Conservation (phyloP, 306 rosid genomes). For the Lathyrus oleraceus region DNA sequence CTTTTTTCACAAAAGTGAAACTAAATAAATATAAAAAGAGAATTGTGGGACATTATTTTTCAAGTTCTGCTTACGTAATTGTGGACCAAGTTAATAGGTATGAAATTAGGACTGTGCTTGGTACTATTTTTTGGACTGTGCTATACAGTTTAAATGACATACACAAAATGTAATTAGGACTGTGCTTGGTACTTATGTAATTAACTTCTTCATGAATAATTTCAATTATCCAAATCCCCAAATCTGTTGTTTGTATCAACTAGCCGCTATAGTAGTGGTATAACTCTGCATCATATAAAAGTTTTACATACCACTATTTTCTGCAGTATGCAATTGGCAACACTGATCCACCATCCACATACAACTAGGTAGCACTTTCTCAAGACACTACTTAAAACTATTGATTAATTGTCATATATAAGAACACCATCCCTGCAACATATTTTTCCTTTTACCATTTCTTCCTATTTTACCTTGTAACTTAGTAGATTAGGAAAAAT, state of each 20-base stretch:
- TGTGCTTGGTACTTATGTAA: too few species aligned
- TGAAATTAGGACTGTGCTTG: too few species aligned
- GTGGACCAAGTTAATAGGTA: slow-evolving; percentile 43
- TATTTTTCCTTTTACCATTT: background rate
- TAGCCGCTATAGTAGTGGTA: background rate
- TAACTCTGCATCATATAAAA: background rate
- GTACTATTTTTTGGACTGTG: too few species aligned
- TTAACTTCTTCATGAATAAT: too few species aligned
- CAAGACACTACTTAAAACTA: too few species aligned
- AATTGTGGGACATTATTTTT: background rate
- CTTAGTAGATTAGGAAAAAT: background rate
- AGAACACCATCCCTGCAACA: too few species aligned
- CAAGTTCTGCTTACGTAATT: slow-evolving; percentile 41
- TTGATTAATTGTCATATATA: too few species aligned
- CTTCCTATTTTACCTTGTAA: background rate
- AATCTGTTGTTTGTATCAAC: background rate
- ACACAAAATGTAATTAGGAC: too few species aligned
- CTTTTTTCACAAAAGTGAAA: slow-evolving; percentile 9
- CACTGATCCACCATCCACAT: background rate
- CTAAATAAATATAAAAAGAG: too few species aligned
- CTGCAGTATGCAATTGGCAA: background rate
- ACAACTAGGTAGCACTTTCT: background rate
- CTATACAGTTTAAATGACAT: too few species aligned
- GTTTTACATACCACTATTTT: background rate
- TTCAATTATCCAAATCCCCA: background rate